A percentile compares a stretch with the other conserved stretches of the same genome.
Conservation (phyloP, 169 alveolate species). For the Plasmodium vivax region DNA sequence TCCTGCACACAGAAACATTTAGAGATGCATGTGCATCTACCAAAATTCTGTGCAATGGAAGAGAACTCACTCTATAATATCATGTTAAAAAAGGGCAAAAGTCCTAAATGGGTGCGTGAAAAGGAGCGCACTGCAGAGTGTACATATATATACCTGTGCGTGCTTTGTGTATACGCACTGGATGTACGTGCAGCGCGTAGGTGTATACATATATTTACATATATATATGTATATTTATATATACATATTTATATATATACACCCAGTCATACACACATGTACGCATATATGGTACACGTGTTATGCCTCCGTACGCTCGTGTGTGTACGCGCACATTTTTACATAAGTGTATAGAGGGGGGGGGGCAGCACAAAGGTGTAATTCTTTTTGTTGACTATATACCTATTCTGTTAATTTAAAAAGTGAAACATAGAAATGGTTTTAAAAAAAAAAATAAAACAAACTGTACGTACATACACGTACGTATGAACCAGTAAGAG, state of each 20-base stretch:
- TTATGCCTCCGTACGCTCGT: background rate
- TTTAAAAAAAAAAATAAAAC: background rate
- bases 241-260: no score
- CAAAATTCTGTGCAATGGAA: background rate
- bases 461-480: background rate
- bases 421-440: background rate
- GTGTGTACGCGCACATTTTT: background rate
- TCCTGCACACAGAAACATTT: background rate
- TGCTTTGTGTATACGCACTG: background rate
- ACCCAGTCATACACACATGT: background rate
- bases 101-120: background rate
- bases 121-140: background rate
- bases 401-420: background rate
- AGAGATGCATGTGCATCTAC: constrained; percentile 3
- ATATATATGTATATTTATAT: no score
- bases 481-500: background rate
- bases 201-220: no score
- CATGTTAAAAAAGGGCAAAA: background rate
- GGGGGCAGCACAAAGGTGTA: background rate
- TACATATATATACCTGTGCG: background rate
- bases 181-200: background rate
- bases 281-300: background rate
- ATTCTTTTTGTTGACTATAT: background rate
- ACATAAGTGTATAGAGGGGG: background rate
- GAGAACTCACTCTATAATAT: background rate